These are phyloP conservation scores for Phytophthora capsici DNA, from an alignment of 352 stramenopile genomes.

Conservation along the genomic window DNA sequence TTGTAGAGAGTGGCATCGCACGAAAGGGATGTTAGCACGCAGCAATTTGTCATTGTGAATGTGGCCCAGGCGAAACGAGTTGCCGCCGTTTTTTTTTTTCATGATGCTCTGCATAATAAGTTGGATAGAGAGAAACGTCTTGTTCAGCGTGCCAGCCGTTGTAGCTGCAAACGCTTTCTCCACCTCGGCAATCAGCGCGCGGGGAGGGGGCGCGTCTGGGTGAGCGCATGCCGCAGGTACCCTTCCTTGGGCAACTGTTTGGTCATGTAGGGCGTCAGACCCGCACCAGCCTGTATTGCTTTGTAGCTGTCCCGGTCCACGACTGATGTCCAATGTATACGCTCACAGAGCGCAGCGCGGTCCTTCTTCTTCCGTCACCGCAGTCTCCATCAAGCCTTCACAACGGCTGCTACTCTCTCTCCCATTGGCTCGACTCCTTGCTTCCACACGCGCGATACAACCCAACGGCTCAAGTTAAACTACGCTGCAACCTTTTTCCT, in stretches of 20 bases:
- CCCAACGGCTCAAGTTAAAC: background rate
- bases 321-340: background rate
- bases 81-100: no score
- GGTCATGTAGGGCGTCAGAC: background rate
- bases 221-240: conserved; percentile 1
- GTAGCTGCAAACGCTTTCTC: background rate
- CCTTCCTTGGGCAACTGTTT: conserved; percentile 5
- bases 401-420: no score
- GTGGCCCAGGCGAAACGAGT: no score
- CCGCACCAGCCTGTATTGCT: background rate
- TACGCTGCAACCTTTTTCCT: background rate
- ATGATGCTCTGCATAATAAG: background rate
- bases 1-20: no score
- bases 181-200: background rate
- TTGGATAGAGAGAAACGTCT: background rate
- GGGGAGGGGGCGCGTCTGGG: background rate
- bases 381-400: background rate
- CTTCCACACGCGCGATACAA: background rate
- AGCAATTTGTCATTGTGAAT: no score
- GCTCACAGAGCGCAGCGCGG: background rate
- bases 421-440: background rate
- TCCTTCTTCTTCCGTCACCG: background rate
- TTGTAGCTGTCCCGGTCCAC: background rate
- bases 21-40: no score
- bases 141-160: background rate